These are phyloP conservation scores for Trichoderma endophyticum DNA, from an alignment of 2,329 filamentous ascomycete genomes.

Conservation along the genomic window DNA sequence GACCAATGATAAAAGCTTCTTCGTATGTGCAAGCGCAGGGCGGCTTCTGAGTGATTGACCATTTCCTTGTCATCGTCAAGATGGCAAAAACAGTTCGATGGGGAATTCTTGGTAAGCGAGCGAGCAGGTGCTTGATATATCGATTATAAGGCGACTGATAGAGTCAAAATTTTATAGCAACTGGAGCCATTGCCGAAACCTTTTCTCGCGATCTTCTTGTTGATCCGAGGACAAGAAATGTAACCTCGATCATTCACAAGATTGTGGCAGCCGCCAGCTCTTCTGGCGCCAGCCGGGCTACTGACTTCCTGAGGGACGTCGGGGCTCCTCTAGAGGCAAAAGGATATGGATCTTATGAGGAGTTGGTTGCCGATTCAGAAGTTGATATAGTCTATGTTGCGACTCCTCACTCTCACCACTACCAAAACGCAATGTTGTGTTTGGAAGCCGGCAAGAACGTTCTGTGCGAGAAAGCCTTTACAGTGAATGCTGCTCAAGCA, in stretches of 20 bases:
- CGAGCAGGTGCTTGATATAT: background rate
- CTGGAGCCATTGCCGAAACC: background rate
- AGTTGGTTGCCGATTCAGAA: background rate
- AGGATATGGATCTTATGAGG: background rate
- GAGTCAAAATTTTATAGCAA: background rate
- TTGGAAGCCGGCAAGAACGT: background rate
- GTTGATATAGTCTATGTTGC: background rate
- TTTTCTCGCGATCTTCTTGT: background rate
- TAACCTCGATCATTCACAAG: background rate
- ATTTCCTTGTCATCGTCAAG: background rate
- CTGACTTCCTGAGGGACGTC: background rate
- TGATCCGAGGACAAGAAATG: background rate
- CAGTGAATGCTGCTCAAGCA: background rate
- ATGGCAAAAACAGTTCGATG: background rate
- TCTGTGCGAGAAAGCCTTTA: background rate
- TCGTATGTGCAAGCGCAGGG: no score
- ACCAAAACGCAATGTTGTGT: background rate
- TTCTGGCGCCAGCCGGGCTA: background rate
- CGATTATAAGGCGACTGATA: background rate
- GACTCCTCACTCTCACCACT: background rate
- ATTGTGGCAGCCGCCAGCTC: background rate
- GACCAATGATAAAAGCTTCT: no score
- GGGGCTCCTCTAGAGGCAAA: background rate
- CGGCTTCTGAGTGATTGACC: no score
- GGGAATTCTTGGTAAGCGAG: background rate